Conservation (phyloP, 2,329 filamentous ascomycete species). For the Neurospora crassa region DNA sequence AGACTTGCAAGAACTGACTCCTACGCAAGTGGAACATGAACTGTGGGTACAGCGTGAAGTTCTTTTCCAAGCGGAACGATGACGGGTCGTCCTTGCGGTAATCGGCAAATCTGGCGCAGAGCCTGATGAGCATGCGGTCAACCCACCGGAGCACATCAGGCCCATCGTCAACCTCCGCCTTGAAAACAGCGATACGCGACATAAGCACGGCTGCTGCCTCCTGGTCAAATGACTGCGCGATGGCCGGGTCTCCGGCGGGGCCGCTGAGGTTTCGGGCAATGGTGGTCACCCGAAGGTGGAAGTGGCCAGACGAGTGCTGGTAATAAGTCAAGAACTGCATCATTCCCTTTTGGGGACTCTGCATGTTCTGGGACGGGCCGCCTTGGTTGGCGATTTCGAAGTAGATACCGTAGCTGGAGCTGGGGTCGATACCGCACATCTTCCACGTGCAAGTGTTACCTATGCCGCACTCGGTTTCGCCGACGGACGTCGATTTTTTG, state of each 20-base stretch:
- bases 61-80: conserved; percentile 94
- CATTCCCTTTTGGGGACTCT: conserved; percentile 83
- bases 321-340: conserved; percentile 99
- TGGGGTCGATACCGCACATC: conserved; percentile 96
- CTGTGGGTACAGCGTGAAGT: conserved; percentile 96
- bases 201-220: conserved; percentile 96
- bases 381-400: conserved; percentile 96
- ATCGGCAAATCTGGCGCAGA: conserved; percentile 94
- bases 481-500: conserved; percentile 95
- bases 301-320: conserved; percentile 92
- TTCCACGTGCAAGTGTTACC: conserved; percentile 99
- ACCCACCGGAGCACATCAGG: conserved; percentile 98
- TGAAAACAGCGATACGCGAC: conserved; percentile 98
- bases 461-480: conserved; percentile 96
- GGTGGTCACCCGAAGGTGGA: conserved; percentile 91
- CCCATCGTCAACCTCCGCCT: conserved; percentile 95
- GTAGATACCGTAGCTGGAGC: conserved; percentile 89
- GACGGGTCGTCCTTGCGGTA: conserved; percentile 97
- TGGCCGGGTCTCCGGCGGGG: conserved; percentile 85
- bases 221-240: conserved; percentile 96
- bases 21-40: conserved; percentile 99
- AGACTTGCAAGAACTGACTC: conserved; percentile 96
- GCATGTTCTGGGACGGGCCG: conserved; percentile 74
- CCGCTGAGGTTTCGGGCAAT: conserved; percentile 86
- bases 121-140: conserved; percentile 91